Evolutionary conservation across 2,329 filamentous ascomycete genomes (phyloP), one percentile per base, ranked within the genome.

Genomic region (Aspergillus aculeatus): DNA sequence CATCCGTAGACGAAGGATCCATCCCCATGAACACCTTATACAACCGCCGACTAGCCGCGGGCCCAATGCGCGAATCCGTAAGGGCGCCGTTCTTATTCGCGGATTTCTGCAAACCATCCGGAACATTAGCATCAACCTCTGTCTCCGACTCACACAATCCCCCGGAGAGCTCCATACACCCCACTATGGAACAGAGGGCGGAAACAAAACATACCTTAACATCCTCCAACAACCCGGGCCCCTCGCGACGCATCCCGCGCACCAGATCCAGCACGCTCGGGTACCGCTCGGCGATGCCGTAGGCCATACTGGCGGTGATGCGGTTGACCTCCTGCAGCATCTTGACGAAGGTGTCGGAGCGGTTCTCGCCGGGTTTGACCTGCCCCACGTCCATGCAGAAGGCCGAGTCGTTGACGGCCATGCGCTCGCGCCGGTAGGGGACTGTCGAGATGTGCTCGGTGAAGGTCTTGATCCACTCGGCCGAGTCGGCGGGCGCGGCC

Each of bases 351-450:
- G 87, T 91, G 67, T 93, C 90, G 6, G 78, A 73, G 2, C 82
- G 76, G 48, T 85, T 83, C 29, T 89, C 84, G 29, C 90, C 90
- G 0, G 86, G 84, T 57, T 85, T 86, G 47, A 94, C 88, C 74
- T 94, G 90, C 0, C 90, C 90, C 0, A 81, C 80, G 56, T 91
- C 89, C 88, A 93, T 92, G 75, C 90, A 93, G 72, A 94, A 94
- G 0, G 84, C 75, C 3, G 77, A 73, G 65, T 79, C 74, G 16
- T 79, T 86, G 2, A 78, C 70, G 1, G 83, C 80, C 56, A 79
- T 77, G 32, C 76, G 72, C 57, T 81, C 76, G 6, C 69, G 72
- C 14, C 85, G 85, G 73, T 93, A 93, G 0, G 89, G 90, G 23
- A 89, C 86, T 1, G 87, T 90, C 7, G 89, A 89, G 52, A 94